A percentile compares a stretch with the other conserved stretches of the same genome.
Evolutionary conservation across 2,329 filamentous ascomycete genomes (phyloP).

Genomic region (Huntiella omanensis): DNA sequence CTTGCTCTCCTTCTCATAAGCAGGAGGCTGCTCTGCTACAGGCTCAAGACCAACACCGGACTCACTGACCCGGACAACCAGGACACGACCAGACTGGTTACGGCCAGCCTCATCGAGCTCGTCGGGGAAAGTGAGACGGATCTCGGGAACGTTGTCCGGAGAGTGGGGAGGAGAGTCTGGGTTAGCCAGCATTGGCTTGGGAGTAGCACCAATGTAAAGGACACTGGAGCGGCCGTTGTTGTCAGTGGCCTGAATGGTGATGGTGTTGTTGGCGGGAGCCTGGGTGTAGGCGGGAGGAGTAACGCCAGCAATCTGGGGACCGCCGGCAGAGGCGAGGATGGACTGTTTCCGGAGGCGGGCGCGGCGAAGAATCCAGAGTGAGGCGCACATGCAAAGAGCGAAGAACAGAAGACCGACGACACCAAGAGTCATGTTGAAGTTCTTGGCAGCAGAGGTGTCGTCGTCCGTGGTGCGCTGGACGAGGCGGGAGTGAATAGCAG

Average conservation of each 20-base stretch:
- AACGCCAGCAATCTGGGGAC: constrained; percentile 40
- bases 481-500: constrained; percentile 9
- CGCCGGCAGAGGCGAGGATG: constrained; percentile 27
- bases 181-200: constrained; percentile 54
- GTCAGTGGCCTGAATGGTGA: constrained; percentile 39
- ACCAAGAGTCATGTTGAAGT: constrained; percentile 54
- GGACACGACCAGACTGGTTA: constrained; percentile 66
- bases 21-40: constrained; percentile 63
- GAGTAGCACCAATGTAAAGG: constrained; percentile 63
- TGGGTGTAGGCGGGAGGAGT: constrained; percentile 29
- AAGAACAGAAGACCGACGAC: constrained; percentile 63
- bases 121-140: constrained; percentile 94
- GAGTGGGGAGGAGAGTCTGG: constrained; percentile 57
- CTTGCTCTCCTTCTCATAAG: constrained; percentile 67
- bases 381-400: constrained; percentile 45
- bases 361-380: constrained; percentile 55
- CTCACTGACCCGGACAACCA: constrained; percentile 82
- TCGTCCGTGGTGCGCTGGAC: constrained; percentile 15
- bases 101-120: constrained; percentile 77
- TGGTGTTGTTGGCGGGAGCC: constrained; percentile 29
- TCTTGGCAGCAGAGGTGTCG: constrained; percentile 38
- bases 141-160: constrained; percentile 76
- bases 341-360: constrained; percentile 28
- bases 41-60: constrained; percentile 67
- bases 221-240: constrained; percentile 43